Percentiles rank a stretch among this genome's conserved stretches.
phyloP scores from a whole-genome alignment of 1,284 basidiomycete species.

The Moesziomyces antarcticus region DNA sequence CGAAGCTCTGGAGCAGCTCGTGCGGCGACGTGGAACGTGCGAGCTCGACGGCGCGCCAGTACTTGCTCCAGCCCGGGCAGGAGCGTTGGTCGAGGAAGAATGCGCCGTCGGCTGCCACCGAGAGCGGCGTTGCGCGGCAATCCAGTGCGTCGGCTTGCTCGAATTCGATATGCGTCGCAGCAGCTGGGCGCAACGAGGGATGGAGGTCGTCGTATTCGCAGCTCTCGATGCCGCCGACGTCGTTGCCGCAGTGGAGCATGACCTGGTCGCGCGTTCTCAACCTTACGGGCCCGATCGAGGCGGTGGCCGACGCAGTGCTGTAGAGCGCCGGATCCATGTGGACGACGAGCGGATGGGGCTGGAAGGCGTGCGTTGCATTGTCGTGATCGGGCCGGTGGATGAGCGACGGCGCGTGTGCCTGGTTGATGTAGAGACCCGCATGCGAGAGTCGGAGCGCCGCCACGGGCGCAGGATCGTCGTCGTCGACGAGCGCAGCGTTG shows the following conservation, averaged over 20 bases:
- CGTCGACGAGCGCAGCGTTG: constrained; percentile 20
- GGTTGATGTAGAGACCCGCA: constrained; percentile 51
- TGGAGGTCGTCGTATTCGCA: constrained; percentile 44
- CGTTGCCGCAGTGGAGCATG: constrained; percentile 41
- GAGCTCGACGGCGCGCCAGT: constrained; percentile 24
- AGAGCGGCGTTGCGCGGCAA: constrained; percentile 18
- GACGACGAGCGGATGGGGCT: constrained; percentile 38
- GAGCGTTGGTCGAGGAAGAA: constrained; percentile 32
- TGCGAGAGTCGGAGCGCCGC: constrained; percentile 49
- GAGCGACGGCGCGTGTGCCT: constrained; percentile 22
- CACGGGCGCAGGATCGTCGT: constrained; percentile 39
- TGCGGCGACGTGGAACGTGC: constrained; percentile 5
- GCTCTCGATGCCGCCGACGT: constrained; percentile 42
- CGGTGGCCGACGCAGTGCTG: constrained; percentile 12
- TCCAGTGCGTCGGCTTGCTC: constrained; percentile 7
- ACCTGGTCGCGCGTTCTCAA: constrained; percentile 38
- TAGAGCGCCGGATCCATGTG: constrained; percentile 37
- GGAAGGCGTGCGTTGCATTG: constrained; percentile 30
- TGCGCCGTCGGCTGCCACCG: constrained; percentile 33
- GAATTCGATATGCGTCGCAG: constrained; percentile 1
- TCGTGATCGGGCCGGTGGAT: constrained; percentile 26
- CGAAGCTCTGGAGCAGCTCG: constrained; percentile 39
- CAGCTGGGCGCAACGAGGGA: neutral
- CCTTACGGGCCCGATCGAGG: constrained; percentile 23
- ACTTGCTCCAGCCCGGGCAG: constrained; percentile 42